A percentile compares a stretch with the other conserved stretches of the same genome.
phyloP scores from a whole-genome alignment of 2,329 filamentous ascomycete species.

The Alternaria tenuissima region DNA sequence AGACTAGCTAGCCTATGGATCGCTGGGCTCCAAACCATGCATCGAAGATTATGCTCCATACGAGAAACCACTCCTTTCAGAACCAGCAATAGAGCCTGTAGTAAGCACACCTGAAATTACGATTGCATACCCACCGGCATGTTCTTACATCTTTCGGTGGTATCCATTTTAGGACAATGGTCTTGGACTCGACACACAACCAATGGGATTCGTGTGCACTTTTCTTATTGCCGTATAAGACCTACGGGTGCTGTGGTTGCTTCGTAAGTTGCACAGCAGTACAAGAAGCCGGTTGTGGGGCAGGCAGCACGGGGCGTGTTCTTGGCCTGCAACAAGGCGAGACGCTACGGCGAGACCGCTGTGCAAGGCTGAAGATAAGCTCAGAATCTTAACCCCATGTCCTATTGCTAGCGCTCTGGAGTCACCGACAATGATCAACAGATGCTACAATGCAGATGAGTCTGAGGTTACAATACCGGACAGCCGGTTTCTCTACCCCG shows the following conservation, averaged over 20 bases:
- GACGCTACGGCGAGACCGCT: slow-evolving; percentile 5
- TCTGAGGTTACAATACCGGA: slow-evolving; percentile 14
- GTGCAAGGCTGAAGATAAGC: slow-evolving; percentile 9
- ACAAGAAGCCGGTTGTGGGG: slow-evolving; percentile 17
- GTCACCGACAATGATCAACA: neutral
- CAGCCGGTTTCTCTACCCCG: slow-evolving; percentile 34
- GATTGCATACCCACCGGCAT: neutral
- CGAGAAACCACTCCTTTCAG: neutral
- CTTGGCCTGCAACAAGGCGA: slow-evolving; percentile 1
- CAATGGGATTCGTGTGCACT: neutral
- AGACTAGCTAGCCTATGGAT: neutral
- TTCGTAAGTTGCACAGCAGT: slow-evolving; percentile 6
- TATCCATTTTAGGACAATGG: slow-evolving; percentile 12
- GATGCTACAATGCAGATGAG: neutral
- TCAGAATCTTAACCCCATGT: neutral
- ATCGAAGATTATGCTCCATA: neutral
- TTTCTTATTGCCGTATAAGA: neutral
- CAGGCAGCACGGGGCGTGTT: slow-evolving; percentile 14
- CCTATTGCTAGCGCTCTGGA: neutral
- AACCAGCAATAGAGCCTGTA: neutral
- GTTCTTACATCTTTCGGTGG: neutral
- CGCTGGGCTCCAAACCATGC: neutral
- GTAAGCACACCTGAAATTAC: neutral
- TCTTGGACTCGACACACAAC: neutral
- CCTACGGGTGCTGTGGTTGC: neutral